These are phyloP conservation scores for Protomyces inouyei DNA, from an alignment of 1,139 yeast genomes.

Conservation along the genomic window DNA sequence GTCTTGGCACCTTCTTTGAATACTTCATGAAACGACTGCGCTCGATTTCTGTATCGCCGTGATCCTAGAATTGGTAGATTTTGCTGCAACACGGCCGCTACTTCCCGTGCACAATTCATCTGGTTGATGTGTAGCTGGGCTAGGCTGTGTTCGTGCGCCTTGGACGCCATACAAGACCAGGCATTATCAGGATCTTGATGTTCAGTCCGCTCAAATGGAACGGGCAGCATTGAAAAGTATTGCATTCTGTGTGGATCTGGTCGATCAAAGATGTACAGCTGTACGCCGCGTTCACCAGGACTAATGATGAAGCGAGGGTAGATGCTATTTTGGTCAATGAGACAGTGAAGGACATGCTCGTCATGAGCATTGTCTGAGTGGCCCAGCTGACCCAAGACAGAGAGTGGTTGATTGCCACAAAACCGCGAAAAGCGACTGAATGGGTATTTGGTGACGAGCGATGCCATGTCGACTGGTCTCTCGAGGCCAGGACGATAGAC, in stretches of 20 bases:
- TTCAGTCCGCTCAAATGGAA: conserved; percentile 51
- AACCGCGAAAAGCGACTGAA: conserved; percentile 13
- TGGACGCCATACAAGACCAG: not conserved
- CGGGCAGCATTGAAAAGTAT: conserved; percentile 71
- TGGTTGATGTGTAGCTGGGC: conserved; percentile 30
- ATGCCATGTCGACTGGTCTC: conserved; percentile 21
- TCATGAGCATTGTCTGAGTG: not conserved
- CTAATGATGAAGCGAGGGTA: conserved; percentile 27
- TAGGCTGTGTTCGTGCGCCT: conserved; percentile 28
- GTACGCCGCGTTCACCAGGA: conserved; percentile 34
- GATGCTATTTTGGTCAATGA: conserved; percentile 15
- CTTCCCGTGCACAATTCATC: conserved; percentile 33
- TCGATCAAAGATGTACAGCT: conserved; percentile 60
- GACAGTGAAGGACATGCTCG: conserved; percentile 12
- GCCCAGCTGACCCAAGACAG: conserved; percentile 28
- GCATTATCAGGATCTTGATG: conserved; percentile 34
- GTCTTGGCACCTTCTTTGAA: not conserved
- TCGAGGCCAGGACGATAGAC: conserved; percentile 24
- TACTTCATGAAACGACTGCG: conserved; percentile 8
- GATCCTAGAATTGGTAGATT: conserved; percentile 21
- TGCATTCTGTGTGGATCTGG: conserved; percentile 73
- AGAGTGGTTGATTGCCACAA: conserved; percentile 23
- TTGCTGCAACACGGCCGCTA: conserved; percentile 29
- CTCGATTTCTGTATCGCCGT: not conserved
- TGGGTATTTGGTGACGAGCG: conserved; percentile 24